Conservation (phyloP, 352 stramenopile genomes). For the Albugo laibachii region DNA sequence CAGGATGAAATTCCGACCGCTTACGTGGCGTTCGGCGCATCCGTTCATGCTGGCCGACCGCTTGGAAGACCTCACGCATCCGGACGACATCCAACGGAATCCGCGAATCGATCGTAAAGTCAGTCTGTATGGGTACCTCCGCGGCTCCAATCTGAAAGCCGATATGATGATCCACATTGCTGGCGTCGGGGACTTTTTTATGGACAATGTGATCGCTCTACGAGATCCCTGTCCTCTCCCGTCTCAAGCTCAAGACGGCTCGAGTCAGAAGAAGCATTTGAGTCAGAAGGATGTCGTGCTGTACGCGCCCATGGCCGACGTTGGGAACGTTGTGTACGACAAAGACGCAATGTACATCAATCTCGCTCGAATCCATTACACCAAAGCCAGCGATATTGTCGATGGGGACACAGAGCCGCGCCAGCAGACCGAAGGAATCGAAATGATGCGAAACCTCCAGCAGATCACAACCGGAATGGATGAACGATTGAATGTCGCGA, state of each 20-base stretch:
- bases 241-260: constrained; percentile 21
- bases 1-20: constrained; percentile 94
- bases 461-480: constrained; percentile 81
- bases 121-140: constrained; percentile 96
- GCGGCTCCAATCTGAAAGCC: constrained; percentile 95
- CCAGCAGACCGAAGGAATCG: constrained; percentile 59
- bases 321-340: constrained; percentile 96
- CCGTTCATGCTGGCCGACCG: constrained; percentile 97
- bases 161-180: constrained; percentile 95
- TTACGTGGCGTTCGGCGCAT: constrained; percentile 99
- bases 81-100: constrained; percentile 87
- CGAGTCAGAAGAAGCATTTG: constrained; percentile 53
- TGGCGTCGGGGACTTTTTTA: constrained; percentile 94
- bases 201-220: constrained; percentile 86
- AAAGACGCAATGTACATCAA: constrained; percentile 99
- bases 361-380: constrained; percentile 87
- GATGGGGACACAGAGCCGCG: constrained; percentile 24
- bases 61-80: constrained; percentile 94
- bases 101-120: constrained; percentile 83
- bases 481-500: constrained; percentile 85
- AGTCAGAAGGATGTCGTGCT: constrained; percentile 90
- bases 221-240: constrained; percentile 94
- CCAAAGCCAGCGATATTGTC: constrained; percentile 65
- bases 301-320: constrained; percentile 79
- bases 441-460: constrained; percentile 93